These are phyloP conservation scores for Aegilops longissima DNA, from an alignment of 176 grass and related monocot genomes.

Conservation along the genomic window DNA sequence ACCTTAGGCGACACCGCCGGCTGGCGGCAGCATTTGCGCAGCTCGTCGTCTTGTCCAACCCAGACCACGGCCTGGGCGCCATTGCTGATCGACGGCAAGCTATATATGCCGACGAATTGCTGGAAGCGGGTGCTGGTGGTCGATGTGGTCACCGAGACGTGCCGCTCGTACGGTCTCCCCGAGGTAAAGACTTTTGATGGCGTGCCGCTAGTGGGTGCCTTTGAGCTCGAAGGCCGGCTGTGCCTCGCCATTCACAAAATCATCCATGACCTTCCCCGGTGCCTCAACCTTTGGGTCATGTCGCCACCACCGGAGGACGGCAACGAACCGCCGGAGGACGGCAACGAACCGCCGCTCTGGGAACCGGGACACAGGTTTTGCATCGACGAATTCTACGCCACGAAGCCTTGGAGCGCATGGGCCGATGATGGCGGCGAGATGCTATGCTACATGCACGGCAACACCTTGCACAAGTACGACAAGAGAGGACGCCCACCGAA, in stretches of 20 bases:
- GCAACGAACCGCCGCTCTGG: neutral
- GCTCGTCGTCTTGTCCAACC: neutral
- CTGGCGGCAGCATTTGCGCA: neutral
- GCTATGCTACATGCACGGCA: neutral
- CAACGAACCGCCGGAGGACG: neutral
- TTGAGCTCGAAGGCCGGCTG: neutral
- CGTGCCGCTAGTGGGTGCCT: neutral
- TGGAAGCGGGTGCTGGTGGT: neutral
- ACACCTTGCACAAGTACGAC: neutral
- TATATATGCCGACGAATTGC: neutral
- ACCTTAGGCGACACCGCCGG: neutral
- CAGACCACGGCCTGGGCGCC: neutral
- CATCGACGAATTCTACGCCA: neutral
- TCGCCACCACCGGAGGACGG: neutral
- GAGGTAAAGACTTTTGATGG: no score
- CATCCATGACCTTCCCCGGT: no score
- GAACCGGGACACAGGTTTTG: neutral
- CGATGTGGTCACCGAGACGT: neutral
- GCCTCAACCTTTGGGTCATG: neutral
- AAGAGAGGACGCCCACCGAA: neutral
- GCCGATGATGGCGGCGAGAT: neutral
- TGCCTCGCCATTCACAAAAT: neutral
- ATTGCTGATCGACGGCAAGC: neutral
- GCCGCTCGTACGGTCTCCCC: neutral
- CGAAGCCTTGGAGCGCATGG: neutral